Percentiles rank a stretch among this genome's conserved stretches.
phyloP scores from a whole-genome alignment of 108 stramenopile species.

The Asterionellopsis glacialis region DNA sequence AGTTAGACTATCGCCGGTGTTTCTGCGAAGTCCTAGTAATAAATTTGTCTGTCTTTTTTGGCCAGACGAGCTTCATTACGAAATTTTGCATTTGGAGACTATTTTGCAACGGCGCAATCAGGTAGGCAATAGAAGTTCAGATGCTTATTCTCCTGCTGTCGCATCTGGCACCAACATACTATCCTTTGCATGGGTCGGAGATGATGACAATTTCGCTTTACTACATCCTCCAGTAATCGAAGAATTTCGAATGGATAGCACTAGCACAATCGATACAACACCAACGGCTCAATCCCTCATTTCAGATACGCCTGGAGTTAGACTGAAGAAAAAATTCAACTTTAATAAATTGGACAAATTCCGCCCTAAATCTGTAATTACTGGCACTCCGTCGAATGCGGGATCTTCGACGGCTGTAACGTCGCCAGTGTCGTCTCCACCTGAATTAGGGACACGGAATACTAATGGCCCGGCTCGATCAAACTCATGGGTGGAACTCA shows the following conservation, averaged over 20 bases:
- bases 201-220: slow-evolving; percentile 66
- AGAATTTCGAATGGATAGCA: slow-evolving; percentile 4
- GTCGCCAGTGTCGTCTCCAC: neutral
- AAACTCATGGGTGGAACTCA: slow-evolving; percentile 51
- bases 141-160: slow-evolving; percentile 38
- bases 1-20: slow-evolving; percentile 47
- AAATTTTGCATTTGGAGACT: slow-evolving; percentile 63
- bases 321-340: neutral
- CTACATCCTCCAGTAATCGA: slow-evolving; percentile 26
- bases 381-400: neutral
- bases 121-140: neutral
- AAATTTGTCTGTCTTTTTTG: slow-evolving; percentile 65
- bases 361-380: neutral
- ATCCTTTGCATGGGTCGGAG: slow-evolving; percentile 81
- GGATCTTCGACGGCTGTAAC: neutral
- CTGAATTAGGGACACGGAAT: neutral
- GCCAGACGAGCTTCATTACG: slow-evolving; percentile 61
- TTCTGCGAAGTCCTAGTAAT: slow-evolving; percentile 66
- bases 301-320: slow-evolving; percentile 4
- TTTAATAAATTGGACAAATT: neutral
- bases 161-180: slow-evolving; percentile 55
- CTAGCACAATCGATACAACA: slow-evolving; percentile 3
- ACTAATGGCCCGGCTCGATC: neutral
- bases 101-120: slow-evolving; percentile 33
- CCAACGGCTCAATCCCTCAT: neutral